Evolutionary conservation across 176 grass and related monocot species (phyloP).

Genomic region (Areca catechu): DNA sequence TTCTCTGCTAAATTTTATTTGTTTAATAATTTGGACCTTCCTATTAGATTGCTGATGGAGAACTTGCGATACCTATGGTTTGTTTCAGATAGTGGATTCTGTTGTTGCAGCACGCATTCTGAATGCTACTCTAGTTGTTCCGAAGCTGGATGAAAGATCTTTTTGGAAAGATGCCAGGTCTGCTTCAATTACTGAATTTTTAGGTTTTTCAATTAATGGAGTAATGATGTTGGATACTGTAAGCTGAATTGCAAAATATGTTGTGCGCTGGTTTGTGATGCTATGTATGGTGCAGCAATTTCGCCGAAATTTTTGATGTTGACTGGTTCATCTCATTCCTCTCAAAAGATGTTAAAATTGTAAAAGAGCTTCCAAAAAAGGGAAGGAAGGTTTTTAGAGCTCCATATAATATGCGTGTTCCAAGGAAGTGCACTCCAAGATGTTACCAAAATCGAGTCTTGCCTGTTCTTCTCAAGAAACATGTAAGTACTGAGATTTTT

Average conservation of each 20-base stretch:
- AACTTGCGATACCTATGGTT: background rate
- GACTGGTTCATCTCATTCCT: conserved; percentile 76
- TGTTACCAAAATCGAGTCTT: conserved; percentile 90
- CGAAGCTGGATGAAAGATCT: conserved; percentile 21
- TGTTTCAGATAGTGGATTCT: conserved; percentile 18
- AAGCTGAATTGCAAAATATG: no score
- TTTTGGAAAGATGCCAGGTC: conserved; percentile 23
- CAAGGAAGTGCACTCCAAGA: conserved; percentile 76
- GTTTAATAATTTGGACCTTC: no score
- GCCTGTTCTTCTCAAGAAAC: conserved; percentile 85
- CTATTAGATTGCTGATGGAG: conserved; percentile 10
- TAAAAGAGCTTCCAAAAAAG: conserved; percentile 69
- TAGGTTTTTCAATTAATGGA: no score
- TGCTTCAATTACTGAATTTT: background rate
- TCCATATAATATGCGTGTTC: conserved; percentile 85
- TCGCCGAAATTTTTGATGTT: conserved; percentile 70
- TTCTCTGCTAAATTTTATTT: no score
- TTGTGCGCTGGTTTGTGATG: conserved; percentile 25
- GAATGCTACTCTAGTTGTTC: conserved; percentile 19
- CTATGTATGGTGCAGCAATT: conserved; percentile 50
- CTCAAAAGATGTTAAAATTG: conserved; percentile 77
- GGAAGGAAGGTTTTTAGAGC: conserved; percentile 35
- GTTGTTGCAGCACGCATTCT: conserved; percentile 19
- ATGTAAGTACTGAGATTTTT: conserved; percentile 41
- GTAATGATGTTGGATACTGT: no score